Conservation (phyloP, 345 rosid species). For the Ceriops zippeliana region DNA sequence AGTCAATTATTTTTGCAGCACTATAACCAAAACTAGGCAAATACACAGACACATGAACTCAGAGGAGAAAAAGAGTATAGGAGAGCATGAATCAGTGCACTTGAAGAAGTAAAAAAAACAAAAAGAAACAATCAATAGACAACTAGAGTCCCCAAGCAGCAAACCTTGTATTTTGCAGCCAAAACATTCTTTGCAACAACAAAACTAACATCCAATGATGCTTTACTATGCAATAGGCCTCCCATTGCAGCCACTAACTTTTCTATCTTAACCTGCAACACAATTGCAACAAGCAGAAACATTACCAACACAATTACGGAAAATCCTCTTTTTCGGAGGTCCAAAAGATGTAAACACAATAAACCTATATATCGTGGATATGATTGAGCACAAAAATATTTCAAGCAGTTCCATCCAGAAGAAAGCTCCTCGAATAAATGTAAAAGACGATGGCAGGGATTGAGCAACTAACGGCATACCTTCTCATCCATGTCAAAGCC, state of each 20-base stretch:
- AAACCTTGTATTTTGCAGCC: conserved; percentile 94
- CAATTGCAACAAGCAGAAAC: conserved; percentile 24
- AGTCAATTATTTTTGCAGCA: not conserved
- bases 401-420: not conserved
- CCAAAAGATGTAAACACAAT: too few species aligned
- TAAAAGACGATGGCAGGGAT: not conserved
- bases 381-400: not conserved
- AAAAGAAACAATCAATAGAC: not conserved
- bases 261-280: conserved; percentile 66
- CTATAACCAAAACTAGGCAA: not conserved
- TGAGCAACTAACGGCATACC: conserved; percentile 33
- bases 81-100: not conserved
- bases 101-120: not conserved
- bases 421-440: not conserved
- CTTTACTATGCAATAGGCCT: conserved; percentile 55
- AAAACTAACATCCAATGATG: conserved; percentile 72
- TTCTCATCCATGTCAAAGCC: conserved; percentile 82
- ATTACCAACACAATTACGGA: not conserved
- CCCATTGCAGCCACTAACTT: conserved; percentile 80
- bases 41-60: not conserved
- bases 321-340: too few species aligned
- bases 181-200: conserved; percentile 84
- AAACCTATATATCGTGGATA: not conserved
- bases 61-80: not conserved
- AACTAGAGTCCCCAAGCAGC: not conserved